These are phyloP conservation scores for Coemansia aciculifera DNA, from an alignment of 192 early-diverging fungal genomes.

Conservation along the genomic window DNA sequence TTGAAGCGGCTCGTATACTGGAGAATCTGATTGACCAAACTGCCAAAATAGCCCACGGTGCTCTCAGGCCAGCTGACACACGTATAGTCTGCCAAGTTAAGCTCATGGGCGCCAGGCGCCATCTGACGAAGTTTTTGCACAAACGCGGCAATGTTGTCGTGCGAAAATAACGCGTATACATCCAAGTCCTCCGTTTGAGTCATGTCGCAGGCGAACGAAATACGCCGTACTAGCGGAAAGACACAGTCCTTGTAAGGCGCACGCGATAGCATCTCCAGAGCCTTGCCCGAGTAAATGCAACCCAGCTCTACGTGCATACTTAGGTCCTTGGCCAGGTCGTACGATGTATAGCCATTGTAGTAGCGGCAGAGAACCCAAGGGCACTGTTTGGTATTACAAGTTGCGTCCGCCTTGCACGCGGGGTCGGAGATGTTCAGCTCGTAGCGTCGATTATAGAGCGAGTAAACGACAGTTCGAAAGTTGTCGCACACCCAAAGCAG, in stretches of 20 bases:
- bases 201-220: not conserved
- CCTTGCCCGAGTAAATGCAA: not conserved
- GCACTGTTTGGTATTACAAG: not conserved
- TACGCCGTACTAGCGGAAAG: not conserved
- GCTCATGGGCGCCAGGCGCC: not conserved
- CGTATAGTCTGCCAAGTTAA: not conserved
- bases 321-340: not conserved
- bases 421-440: not conserved
- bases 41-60: not conserved
- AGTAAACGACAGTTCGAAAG: not conserved
- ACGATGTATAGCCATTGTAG: not conserved
- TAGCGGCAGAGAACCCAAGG: not conserved
- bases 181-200: not conserved
- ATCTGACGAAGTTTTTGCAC: not conserved
- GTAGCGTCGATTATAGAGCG: not conserved
- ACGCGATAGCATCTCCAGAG: not conserved
- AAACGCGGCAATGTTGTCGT: not conserved
- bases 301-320: not conserved
- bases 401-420: not conserved
- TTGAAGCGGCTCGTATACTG: not conserved
- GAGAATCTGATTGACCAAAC: not conserved
- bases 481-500: not conserved
- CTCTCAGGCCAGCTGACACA: not conserved
- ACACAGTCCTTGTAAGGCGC: not conserved
- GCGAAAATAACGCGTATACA: not conserved